These are phyloP conservation scores for Pyrus betulifolia DNA, from an alignment of 306 rosid species.

Conservation along the genomic window DNA sequence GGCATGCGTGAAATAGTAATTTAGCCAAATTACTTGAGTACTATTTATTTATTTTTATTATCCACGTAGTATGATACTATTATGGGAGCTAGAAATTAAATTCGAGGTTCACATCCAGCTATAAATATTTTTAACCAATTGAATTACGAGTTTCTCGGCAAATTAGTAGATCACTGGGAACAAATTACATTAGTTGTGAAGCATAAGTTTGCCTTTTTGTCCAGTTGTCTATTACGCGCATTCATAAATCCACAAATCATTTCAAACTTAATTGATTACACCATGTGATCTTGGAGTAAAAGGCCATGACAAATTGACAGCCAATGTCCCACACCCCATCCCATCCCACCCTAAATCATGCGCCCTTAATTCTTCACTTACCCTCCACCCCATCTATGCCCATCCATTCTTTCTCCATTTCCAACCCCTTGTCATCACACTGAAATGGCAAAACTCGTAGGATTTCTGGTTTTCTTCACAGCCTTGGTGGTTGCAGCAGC, in stretches of 20 bases:
- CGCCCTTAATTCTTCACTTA: background rate
- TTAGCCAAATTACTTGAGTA: background rate
- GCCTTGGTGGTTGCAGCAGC: constrained; percentile 25
- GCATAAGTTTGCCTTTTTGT: background rate
- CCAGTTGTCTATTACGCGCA: background rate
- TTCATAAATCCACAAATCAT: background rate
- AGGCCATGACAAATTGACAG: background rate
- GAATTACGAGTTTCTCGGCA: too few relatives aligned
- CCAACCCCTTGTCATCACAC: background rate
- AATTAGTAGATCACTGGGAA: too few relatives aligned
- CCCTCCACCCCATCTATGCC: background rate
- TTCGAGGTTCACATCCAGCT: too few relatives aligned
- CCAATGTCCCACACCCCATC: constrained; percentile 19
- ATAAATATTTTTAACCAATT: too few relatives aligned
- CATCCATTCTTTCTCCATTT: background rate
- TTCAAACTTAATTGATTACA: constrained; percentile 2
- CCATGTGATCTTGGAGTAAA: constrained; percentile 25
- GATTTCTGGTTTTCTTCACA: constrained; percentile 26
- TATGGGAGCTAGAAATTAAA: too few relatives aligned
- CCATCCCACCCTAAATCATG: constrained; percentile 8
- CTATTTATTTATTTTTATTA: too few relatives aligned
- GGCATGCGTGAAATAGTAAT: background rate
- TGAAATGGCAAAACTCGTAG: constrained; percentile 32
- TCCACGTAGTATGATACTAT: too few relatives aligned
- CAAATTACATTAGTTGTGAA: background rate